phyloP scores from a whole-genome alignment of 2,329 filamentous ascomycete genomes.

The Calonectria henricotiae region DNA sequence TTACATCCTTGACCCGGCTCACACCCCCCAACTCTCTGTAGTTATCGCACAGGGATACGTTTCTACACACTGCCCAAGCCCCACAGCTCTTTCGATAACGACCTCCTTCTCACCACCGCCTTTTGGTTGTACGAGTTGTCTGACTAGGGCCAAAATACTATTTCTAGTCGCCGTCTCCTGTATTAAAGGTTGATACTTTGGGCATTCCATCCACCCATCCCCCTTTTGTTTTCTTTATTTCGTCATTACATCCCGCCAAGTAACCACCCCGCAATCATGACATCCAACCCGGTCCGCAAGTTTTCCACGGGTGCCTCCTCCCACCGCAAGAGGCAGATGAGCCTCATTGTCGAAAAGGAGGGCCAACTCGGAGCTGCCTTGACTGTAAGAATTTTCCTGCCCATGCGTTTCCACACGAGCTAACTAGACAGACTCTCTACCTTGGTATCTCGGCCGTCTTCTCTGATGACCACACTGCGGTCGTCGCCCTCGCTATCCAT shows the following conservation, averaged over 20 bases:
- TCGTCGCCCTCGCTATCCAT: slow-evolving; percentile 79
- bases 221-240: slow-evolving; percentile 33
- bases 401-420: slow-evolving; percentile 14
- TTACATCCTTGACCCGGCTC: slow-evolving; percentile 37
- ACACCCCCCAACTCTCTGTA: slow-evolving; percentile 43
- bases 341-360: slow-evolving; percentile 62
- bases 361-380: slow-evolving; percentile 64
- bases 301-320: slow-evolving; percentile 65
- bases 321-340: slow-evolving; percentile 66
- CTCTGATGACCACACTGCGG: slow-evolving; percentile 67
- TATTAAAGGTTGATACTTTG: slow-evolving; percentile 33
- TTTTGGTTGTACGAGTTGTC: slow-evolving; percentile 48
- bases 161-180: slow-evolving; percentile 43
- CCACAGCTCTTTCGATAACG: slow-evolving; percentile 52
- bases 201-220: slow-evolving; percentile 34
- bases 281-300: slow-evolving; percentile 55
- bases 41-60: slow-evolving; percentile 45
- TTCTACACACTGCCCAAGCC: slow-evolving; percentile 41
- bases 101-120: slow-evolving; percentile 50
- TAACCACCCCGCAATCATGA: slow-evolving; percentile 48
- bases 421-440: slow-evolving; percentile 69
- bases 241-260: slow-evolving; percentile 37
- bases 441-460: slow-evolving; percentile 74
- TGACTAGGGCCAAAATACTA: slow-evolving; percentile 47
- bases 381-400: slow-evolving; percentile 58